These are phyloP conservation scores for Paragyromitra xinjiangensis DNA, from an alignment of 495 filamentous ascomycete species.

Conservation along the genomic window DNA sequence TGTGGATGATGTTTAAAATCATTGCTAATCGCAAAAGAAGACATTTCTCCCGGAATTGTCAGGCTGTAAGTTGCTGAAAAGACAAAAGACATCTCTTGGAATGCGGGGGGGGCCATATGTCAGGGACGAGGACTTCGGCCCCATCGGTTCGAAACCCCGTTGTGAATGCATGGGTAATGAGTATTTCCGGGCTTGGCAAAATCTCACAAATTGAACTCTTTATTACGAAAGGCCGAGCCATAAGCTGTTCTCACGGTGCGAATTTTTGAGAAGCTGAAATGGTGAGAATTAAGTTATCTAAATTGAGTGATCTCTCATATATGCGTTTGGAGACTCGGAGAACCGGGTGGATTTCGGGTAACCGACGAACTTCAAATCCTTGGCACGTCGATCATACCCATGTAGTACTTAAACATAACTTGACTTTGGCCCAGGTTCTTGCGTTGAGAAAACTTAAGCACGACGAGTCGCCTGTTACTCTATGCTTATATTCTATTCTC, in stretches of 20 bases:
- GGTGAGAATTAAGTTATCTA: background rate
- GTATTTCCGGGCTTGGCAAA: conserved; percentile 28
- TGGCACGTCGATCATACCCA: conserved; percentile 22
- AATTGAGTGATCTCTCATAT: conserved; percentile 16
- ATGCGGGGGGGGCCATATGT: conserved; percentile 30
- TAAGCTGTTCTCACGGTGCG: background rate
- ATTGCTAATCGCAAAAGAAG: background rate
- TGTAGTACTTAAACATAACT: conserved; percentile 22
- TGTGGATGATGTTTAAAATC: conserved; percentile 14
- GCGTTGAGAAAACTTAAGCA: background rate
- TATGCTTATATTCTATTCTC: background rate
- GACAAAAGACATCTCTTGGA: conserved; percentile 25
- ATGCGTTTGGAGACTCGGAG: conserved; percentile 8
- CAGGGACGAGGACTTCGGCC: conserved; percentile 43
- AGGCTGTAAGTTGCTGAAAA: conserved; percentile 25
- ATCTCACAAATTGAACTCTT: conserved; percentile 13
- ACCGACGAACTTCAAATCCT: conserved; percentile 1
- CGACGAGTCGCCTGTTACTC: background rate
- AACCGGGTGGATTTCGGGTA: conserved; percentile 15
- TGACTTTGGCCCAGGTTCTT: background rate
- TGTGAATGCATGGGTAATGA: conserved; percentile 36
- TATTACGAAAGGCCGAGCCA: conserved; percentile 14
- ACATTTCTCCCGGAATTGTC: conserved; percentile 21
- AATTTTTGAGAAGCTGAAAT: background rate
- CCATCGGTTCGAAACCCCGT: conserved; percentile 39